Conservation (phyloP, 441 rosid species). For the Flueggea neowawraea region DNA sequence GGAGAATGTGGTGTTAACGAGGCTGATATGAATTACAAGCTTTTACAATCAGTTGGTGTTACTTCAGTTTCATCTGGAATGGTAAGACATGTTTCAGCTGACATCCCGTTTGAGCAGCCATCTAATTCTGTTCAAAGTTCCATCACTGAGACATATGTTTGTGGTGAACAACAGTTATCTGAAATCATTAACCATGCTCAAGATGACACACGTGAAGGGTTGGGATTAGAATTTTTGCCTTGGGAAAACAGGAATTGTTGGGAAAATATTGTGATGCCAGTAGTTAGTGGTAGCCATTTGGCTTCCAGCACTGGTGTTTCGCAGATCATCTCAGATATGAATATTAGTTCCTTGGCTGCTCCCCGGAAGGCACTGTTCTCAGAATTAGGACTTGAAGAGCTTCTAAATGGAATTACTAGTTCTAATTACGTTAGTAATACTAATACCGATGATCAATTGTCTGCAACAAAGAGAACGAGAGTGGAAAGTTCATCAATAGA, state of each 20-base stretch:
- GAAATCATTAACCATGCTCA: constrained; percentile 24
- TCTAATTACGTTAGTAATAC: constrained; percentile 24
- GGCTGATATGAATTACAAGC: constrained; percentile 16
- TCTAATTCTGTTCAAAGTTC: constrained; percentile 30
- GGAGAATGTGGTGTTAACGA: constrained; percentile 28
- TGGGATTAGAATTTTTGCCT: constrained; percentile 28
- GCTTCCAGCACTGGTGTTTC: constrained; percentile 18
- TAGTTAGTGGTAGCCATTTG: constrained; percentile 10
- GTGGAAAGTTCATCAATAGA: constrained; percentile 38
- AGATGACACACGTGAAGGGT: constrained; percentile 40
- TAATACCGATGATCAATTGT: constrained; percentile 31
- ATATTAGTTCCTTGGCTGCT: constrained; percentile 22
- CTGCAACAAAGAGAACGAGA: constrained; percentile 50
- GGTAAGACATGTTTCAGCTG: constrained; percentile 15
- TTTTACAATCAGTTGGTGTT: constrained; percentile 5
- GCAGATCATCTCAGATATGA: constrained; percentile 33
- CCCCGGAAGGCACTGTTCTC: constrained; percentile 68
- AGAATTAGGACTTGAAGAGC: constrained; percentile 62
- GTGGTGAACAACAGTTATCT: constrained; percentile 19
- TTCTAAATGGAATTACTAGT: constrained; percentile 43
- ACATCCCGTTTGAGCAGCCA: constrained; percentile 25
- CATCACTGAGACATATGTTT: constrained; percentile 20
- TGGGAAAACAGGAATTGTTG: constrained; percentile 24
- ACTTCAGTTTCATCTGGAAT: background rate
- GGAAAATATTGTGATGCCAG: constrained; percentile 35